Conservation (phyloP, 208 protist genomes). For the Acanthamoeba healyi region DNA sequence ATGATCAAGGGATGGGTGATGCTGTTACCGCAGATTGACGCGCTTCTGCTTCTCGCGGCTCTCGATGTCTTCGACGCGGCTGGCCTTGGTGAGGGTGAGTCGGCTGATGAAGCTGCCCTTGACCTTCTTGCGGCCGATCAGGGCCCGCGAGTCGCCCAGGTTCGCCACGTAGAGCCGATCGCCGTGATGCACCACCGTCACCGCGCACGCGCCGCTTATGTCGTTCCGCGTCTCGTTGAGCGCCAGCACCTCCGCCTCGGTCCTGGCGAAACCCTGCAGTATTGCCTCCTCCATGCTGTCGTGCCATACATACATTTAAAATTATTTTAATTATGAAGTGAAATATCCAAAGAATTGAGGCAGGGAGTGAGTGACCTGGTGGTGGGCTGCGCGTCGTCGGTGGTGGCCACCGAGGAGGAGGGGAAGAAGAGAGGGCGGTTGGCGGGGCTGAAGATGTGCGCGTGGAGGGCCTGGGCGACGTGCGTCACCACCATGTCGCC, state of each 20-base stretch:
- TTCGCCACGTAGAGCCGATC: conserved; percentile 65
- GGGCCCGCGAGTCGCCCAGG: conserved; percentile 62
- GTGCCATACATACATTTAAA: background rate
- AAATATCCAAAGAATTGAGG: background rate
- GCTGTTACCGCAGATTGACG: conserved; percentile 27
- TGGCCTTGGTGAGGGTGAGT: conserved; percentile 23
- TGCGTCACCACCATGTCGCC: conserved; percentile 10
- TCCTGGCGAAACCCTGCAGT: background rate
- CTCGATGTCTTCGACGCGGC: conserved; percentile 44
- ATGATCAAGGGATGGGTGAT: too few relatives aligned
- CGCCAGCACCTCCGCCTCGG: conserved; percentile 50
- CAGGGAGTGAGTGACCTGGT: background rate
- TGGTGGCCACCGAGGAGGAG: too few relatives aligned
- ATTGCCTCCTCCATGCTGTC: conserved; percentile 1
- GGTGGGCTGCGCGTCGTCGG: background rate
- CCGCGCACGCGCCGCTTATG: conserved; percentile 57
- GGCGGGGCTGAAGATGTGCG: background rate
- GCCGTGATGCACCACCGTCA: conserved; percentile 6
- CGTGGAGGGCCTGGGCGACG: conserved; percentile 43
- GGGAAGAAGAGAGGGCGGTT: conserved; percentile 16
- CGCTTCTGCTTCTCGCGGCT: conserved; percentile 35
- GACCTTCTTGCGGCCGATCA: conserved; percentile 44
- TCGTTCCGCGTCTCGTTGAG: background rate
- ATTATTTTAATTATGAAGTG: background rate
- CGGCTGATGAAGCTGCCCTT: conserved; percentile 61